Percentiles rank a stretch among this genome's conserved stretches.
Evolutionary conservation across 225 moss, liverwort and hornwort species (phyloP).

Genomic region (Pseudisothecium myosuroides): DNA sequence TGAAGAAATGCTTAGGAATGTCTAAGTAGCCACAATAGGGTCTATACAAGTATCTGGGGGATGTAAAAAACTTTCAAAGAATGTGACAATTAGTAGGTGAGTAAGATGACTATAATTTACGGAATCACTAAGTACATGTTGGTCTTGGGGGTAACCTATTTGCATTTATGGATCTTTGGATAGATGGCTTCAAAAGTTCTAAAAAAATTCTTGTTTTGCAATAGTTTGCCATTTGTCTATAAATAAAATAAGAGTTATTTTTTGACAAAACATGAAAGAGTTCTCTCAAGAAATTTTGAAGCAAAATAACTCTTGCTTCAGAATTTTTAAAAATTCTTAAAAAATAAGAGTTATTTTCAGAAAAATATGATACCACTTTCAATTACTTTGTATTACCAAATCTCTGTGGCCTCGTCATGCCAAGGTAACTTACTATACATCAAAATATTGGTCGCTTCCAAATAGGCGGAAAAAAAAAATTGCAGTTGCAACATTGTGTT

Average conservation of each 20-base stretch:
- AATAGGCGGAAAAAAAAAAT: background rate
- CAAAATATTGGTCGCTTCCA: background rate
- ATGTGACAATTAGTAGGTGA: background rate
- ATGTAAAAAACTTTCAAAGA: no score
- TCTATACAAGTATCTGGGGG: no score
- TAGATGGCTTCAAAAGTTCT: background rate
- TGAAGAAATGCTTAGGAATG: background rate
- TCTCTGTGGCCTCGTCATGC: fast-evolving
- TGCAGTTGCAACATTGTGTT: background rate
- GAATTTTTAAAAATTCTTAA: no score
- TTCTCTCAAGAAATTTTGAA: no score
- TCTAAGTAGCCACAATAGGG: no score
- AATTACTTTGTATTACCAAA: background rate
- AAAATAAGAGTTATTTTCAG: fast-evolving
- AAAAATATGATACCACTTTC: background rate
- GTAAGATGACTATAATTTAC: background rate
- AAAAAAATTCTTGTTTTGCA: no score
- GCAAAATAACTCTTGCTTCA: background rate
- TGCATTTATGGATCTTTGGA: fast-evolving
- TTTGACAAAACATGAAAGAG: background rate
- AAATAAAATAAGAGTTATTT: no score
- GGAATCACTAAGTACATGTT: background rate
- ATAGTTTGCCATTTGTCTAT: no score
- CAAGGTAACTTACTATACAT: no score
- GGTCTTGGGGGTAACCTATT: no score